A percentile compares a stretch with the other conserved stretches of the same genome.
Evolutionary conservation across 176 grass and related monocot genomes (phyloP).

Genomic region (Aegilops speltoides): DNA sequence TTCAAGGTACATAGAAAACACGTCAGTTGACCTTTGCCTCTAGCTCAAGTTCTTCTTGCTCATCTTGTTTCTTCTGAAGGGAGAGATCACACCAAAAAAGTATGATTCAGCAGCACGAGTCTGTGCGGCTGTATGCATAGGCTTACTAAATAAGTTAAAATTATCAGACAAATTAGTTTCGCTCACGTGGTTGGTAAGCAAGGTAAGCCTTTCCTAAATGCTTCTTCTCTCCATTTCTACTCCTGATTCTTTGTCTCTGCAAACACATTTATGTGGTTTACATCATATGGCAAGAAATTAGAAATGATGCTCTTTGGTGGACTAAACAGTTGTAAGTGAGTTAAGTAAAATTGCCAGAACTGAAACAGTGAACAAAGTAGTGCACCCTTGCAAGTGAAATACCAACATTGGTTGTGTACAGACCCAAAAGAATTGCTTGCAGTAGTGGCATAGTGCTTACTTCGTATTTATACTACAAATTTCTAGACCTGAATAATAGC

Average conservation of each 20-base stretch:
- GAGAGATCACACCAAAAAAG: too few species aligned
- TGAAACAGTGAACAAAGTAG: neutral
- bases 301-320: neutral
- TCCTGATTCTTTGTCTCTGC: conserved; percentile 83
- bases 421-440: neutral
- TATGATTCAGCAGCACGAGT: too few species aligned
- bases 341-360: neutral
- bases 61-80: too few species aligned
- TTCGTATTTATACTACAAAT: conserved; percentile 3
- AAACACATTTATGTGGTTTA: neutral
- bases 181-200: conserved; percentile 91
- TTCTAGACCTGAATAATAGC: neutral
- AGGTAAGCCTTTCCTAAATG: conserved; percentile 89
- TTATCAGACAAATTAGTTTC: conserved; percentile 38
- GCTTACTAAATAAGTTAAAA: neutral
- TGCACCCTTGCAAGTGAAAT: neutral
- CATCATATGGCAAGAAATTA: neutral
- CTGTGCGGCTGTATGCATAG: too few species aligned
- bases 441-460: neutral
- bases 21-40: too few species aligned
- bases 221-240: conserved; percentile 71
- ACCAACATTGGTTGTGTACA: neutral
- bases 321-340: neutral
- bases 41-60: too few species aligned
- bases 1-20: too few species aligned